Evolutionary conservation across 2,329 filamentous ascomycete genomes (phyloP).

Genomic region (Magnaporthiopsis poae): DNA sequence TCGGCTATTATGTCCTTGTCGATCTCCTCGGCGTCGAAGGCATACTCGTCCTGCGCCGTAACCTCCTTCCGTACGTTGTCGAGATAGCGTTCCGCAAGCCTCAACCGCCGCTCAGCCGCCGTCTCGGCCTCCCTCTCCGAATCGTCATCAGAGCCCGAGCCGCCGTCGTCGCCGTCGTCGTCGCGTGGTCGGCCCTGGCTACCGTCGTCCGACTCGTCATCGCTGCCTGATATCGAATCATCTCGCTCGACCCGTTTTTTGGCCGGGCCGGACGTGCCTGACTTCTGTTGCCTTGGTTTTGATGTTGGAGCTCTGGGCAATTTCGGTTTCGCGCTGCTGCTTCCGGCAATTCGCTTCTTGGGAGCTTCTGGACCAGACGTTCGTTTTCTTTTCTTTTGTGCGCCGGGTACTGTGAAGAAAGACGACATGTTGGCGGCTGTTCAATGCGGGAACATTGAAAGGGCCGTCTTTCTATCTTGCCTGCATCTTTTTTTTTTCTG

Average conservation of each 20-base stretch:
- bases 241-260: constrained; percentile 42
- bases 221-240: constrained; percentile 81
- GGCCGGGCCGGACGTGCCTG: constrained; percentile 22
- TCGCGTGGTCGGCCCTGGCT: constrained; percentile 20
- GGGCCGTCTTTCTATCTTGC: constrained; percentile 2
- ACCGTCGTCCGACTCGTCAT: constrained; percentile 61
- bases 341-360: constrained; percentile 48
- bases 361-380: constrained; percentile 41
- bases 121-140: constrained; percentile 78
- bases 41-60: constrained; percentile 53
- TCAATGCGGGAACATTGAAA: constrained; percentile 4
- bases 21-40: constrained; percentile 89
- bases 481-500: constrained; percentile 8
- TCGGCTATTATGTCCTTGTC: constrained; percentile 88
- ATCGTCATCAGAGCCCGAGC: constrained; percentile 39
- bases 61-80: constrained; percentile 79
- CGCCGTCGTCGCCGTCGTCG: constrained; percentile 24
- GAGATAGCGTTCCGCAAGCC: constrained; percentile 84
- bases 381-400: constrained; percentile 85
- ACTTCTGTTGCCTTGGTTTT: constrained; percentile 19
- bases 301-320: constrained; percentile 29
- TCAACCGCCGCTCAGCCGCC: constrained; percentile 73
- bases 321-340: constrained; percentile 34
- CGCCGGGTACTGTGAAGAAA: constrained; percentile 83
- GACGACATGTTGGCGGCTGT: constrained; percentile 61